Percentiles rank a stretch among this genome's conserved stretches.
phyloP scores from a whole-genome alignment of 2,329 filamentous ascomycete species.

The Rachicladosporium sp. region DNA sequence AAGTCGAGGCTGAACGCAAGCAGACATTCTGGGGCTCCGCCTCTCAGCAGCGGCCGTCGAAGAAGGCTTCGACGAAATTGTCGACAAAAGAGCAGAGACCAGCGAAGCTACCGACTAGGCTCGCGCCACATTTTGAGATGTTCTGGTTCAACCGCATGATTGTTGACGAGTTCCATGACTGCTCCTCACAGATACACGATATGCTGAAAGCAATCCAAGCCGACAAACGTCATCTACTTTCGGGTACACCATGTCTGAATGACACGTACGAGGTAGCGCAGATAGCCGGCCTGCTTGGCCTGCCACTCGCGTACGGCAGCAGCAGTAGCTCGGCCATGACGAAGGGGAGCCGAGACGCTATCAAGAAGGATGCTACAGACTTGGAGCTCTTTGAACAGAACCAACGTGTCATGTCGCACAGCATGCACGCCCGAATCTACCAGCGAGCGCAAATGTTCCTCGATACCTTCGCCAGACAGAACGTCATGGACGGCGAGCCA shows the following conservation, averaged over 20 bases:
- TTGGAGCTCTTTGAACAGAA: constrained; percentile 46
- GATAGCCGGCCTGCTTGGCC: constrained; percentile 44
- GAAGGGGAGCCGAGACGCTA: constrained; percentile 32
- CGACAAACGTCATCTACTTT: constrained; percentile 48
- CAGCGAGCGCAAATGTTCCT: constrained; percentile 44
- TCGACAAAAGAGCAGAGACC: too few relatives aligned
- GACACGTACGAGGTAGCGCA: constrained; percentile 48
- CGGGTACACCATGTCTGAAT: constrained; percentile 47
- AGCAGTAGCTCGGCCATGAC: constrained; percentile 33
- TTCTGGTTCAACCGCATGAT: constrained; percentile 50
- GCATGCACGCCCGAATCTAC: constrained; percentile 42
- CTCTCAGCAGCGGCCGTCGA: too few relatives aligned
- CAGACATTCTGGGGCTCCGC: too few relatives aligned
- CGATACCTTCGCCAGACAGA: constrained; percentile 38
- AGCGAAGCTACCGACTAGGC: too few relatives aligned
- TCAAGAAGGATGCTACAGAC: constrained; percentile 32
- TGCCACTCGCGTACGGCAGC: constrained; percentile 44
- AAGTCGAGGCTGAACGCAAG: too few relatives aligned
- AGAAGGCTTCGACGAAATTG: too few relatives aligned
- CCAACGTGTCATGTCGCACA: constrained; percentile 35
- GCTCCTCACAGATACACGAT: constrained; percentile 30
- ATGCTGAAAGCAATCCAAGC: constrained; percentile 36
- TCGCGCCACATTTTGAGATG: constrained; percentile 38
- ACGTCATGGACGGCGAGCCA: constrained; percentile 23
- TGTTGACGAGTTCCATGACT: constrained; percentile 53